Evolutionary conservation across 2,329 filamentous ascomycete genomes (phyloP), one percentile per base, ranked within the genome.

Genomic region (Penicillium sp.): DNA sequence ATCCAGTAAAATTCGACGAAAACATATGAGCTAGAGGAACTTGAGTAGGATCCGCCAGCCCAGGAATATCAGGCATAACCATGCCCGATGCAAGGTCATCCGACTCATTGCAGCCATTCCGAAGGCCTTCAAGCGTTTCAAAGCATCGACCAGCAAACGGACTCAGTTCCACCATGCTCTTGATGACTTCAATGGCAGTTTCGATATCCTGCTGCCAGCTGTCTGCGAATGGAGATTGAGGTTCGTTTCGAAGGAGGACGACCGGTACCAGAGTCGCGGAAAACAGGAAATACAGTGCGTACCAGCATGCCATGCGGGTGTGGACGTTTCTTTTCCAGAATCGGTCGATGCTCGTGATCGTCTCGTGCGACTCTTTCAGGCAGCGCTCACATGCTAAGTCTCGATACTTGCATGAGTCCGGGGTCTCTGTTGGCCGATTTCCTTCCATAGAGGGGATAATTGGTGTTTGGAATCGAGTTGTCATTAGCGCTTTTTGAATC

Each of bases 271-370:
- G 46, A 6, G 46, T 48, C 8, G 46, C 46, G 8, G 46, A 43
- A 39, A 48, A 48, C 5, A 48, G 30, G 39, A 48, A 48, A 13
- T 48, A 48, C 24, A 48, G 39, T 18, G 46, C 46, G 5, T 48
- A 48, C 46, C 46, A 48, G 30, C 46, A 48, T 10, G 38, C 46
- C 46, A 48, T 48, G 14, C 46, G 39, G 4, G 46, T 48, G 39
- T 48, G 46, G 10, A 35, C n/a, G 4, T 39, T 13, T 5, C 1
- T 43, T 13, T 25, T 36, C 46, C 46, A 48, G 46, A 48, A 48
- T 8, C 9, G 33, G 11, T 48, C 38, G 22, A 48, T 43, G 24
- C 46, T 42, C 14, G 14, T 42, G 20, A 48, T 43, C 4, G 46
- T 48, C 24, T 48, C 39, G 22, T 48, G 46, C 0, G 46, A 42